Percentiles rank a stretch among this genome's conserved stretches.
Conservation (phyloP, 306 rosid genomes). For the Prinsepia uniflora region DNA sequence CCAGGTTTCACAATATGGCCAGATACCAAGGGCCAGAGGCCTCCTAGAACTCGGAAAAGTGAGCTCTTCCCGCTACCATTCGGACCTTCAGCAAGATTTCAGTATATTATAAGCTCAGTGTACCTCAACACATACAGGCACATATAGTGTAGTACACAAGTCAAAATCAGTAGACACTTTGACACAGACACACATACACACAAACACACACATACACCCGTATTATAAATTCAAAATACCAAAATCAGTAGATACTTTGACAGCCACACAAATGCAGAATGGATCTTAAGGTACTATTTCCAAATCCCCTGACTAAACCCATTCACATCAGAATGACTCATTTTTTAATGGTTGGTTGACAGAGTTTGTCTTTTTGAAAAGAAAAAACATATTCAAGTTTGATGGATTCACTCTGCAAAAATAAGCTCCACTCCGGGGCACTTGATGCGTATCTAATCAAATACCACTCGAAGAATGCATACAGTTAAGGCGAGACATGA, state of each 20-base stretch:
- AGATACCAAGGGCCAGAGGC: conserved; percentile 95
- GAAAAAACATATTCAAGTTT: background rate
- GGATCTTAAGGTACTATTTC: background rate
- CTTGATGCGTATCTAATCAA: background rate
- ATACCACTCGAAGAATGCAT: background rate
- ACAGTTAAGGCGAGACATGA: background rate
- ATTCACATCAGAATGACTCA: background rate
- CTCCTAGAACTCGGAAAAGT: conserved; percentile 96
- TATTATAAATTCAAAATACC: background rate
- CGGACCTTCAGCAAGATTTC: conserved; percentile 69
- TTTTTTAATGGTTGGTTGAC: background rate
- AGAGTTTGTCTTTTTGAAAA: no score
- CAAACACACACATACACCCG: background rate
- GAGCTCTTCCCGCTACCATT: conserved; percentile 99
- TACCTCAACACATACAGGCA: background rate
- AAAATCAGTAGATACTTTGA: background rate
- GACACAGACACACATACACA: background rate
- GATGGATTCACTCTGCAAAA: background rate
- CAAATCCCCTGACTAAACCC: background rate
- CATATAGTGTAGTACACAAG: background rate
- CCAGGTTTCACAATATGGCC: conserved; percentile 97
- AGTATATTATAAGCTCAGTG: conserved; percentile 26
- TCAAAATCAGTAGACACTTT: background rate
- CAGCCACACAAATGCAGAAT: background rate
- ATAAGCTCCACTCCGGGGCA: background rate